These are phyloP conservation scores for Xanthoconium stramineum DNA, from an alignment of 768 basidiomycete species.

Conservation along the genomic window DNA sequence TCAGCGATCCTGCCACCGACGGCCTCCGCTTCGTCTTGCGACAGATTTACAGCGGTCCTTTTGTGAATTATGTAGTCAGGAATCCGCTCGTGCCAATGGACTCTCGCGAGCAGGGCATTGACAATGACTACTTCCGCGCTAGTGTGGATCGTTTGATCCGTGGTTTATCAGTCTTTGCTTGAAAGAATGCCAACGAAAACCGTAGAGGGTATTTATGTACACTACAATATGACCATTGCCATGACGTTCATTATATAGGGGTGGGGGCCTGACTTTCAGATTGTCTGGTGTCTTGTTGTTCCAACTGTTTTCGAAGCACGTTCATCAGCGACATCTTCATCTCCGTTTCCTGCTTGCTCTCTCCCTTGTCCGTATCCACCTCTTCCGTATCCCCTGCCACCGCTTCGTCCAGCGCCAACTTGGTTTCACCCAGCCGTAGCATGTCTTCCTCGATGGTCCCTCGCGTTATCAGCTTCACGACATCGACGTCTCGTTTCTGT, in stretches of 20 bases:
- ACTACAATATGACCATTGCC: conserved; percentile 10
- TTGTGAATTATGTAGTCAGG: conserved; percentile 89
- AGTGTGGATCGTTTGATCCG: conserved; percentile 75
- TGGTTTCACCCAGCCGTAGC: conserved; percentile 82
- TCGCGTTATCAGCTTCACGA: conserved; percentile 88
- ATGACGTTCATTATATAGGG: conserved; percentile 8
- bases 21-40: conserved; percentile 77
- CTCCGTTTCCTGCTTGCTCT: conserved; percentile 67
- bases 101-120: conserved; percentile 78
- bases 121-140: conserved; percentile 87
- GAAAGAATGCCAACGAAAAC: conserved; percentile 4
- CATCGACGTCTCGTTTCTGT: conserved; percentile 90
- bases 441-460: conserved; percentile 98
- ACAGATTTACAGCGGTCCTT: conserved; percentile 92
- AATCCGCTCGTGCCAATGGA: conserved; percentile 88
- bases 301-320: conserved; percentile 78
- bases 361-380: conserved; percentile 54
- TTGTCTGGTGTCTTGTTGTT: conserved; percentile 42
- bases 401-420: conserved; percentile 89
- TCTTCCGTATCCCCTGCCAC: conserved; percentile 76
- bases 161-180: conserved; percentile 48
- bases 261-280: conserved; percentile 1
- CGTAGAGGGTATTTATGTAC: conserved; percentile 22
- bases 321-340: conserved; percentile 87
- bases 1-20: conserved; percentile 83